Evolutionary conservation across 164 flowering plant species (phyloP).

Genomic region (Kingdonia uniflora): DNA sequence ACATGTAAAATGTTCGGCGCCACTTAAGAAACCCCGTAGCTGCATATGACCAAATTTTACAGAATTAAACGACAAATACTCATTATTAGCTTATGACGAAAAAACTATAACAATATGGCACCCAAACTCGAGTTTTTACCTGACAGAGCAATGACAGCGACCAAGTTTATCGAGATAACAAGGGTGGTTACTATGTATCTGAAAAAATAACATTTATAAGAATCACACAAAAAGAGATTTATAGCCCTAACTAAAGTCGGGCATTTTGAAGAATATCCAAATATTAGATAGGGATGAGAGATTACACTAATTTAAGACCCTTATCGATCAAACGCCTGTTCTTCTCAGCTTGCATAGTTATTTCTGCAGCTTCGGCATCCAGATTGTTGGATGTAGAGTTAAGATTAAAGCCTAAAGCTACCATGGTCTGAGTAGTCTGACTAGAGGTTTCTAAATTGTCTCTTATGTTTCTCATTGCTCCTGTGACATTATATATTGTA

Average conservation of each 20-base stretch:
- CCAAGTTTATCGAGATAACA: slow-evolving; percentile 36
- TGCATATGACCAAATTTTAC: slow-evolving; percentile 20
- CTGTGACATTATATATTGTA: slow-evolving; percentile 54
- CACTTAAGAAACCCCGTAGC: slow-evolving; percentile 40
- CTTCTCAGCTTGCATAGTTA: slow-evolving; percentile 45
- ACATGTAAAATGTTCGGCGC: slow-evolving; percentile 28
- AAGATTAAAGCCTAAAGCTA: slow-evolving; percentile 34
- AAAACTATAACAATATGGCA: too few species aligned
- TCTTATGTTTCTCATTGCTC: slow-evolving; percentile 50
- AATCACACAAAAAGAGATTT: background rate
- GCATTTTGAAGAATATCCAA: too few species aligned
- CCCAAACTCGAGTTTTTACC: slow-evolving; percentile 22
- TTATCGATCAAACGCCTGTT: slow-evolving; percentile 42
- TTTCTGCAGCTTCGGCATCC: slow-evolving; percentile 41
- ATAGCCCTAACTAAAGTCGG: background rate
- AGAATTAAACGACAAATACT: too few species aligned
- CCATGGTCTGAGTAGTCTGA: background rate
- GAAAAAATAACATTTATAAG: slow-evolving; percentile 15
- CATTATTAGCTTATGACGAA: too few species aligned
- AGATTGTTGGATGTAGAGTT: slow-evolving; percentile 42
- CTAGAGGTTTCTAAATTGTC: slow-evolving; percentile 19
- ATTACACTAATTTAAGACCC: slow-evolving; percentile 53
- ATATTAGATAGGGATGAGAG: too few species aligned
- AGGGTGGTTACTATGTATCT: slow-evolving; percentile 44
- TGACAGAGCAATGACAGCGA: slow-evolving; percentile 40